These are phyloP conservation scores for Colletotrichum sp. DNA, from an alignment of 2,329 filamentous ascomycete genomes.

Conservation along the genomic window DNA sequence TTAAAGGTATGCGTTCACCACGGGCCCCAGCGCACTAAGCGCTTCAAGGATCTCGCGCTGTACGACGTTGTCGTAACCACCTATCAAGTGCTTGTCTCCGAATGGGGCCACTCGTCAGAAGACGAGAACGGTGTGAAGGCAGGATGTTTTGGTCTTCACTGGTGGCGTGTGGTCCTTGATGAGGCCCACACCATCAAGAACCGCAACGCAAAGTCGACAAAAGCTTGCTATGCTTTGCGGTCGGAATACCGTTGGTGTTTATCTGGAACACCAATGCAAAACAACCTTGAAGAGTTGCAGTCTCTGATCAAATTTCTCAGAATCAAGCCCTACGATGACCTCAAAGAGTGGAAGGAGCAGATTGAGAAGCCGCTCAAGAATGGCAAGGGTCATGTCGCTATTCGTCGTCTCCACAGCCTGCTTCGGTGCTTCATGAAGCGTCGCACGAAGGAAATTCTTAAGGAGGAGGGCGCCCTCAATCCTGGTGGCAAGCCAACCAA, in stretches of 20 bases:
- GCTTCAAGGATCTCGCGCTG: conserved; percentile 74
- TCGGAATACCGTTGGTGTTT: conserved; percentile 95
- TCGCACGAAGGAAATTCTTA: conserved; percentile 96
- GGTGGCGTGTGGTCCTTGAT: conserved; percentile 95
- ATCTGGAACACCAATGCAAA: conserved; percentile 97
- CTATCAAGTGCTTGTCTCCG: conserved; percentile 93
- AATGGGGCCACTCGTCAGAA: conserved; percentile 75
- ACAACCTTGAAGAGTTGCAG: conserved; percentile 95
- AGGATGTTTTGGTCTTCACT: conserved; percentile 89
- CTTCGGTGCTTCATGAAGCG: conserved; percentile 97
- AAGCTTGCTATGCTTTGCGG: conserved; percentile 84
- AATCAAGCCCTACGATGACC: conserved; percentile 88
- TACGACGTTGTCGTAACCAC: conserved; percentile 98
- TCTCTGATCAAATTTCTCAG: conserved; percentile 91
- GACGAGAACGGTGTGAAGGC: conserved; percentile 68
- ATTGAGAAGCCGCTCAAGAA: conserved; percentile 91
- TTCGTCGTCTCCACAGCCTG: conserved; percentile 82
- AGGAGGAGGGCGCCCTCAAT: conserved; percentile 81
- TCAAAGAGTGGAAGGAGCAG: conserved; percentile 87
- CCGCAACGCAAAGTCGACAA: conserved; percentile 91
- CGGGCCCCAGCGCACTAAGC: conserved; percentile 83
- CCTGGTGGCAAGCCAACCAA: conserved; percentile 69
- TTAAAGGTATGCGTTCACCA: conserved; percentile 91
- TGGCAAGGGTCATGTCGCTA: conserved; percentile 86
- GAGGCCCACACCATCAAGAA: conserved; percentile 99